A percentile compares a stretch with the other conserved stretches of the same genome.
Conservation (phyloP, 2,329 filamentous ascomycete genomes). For the Epichloe sibirici region DNA sequence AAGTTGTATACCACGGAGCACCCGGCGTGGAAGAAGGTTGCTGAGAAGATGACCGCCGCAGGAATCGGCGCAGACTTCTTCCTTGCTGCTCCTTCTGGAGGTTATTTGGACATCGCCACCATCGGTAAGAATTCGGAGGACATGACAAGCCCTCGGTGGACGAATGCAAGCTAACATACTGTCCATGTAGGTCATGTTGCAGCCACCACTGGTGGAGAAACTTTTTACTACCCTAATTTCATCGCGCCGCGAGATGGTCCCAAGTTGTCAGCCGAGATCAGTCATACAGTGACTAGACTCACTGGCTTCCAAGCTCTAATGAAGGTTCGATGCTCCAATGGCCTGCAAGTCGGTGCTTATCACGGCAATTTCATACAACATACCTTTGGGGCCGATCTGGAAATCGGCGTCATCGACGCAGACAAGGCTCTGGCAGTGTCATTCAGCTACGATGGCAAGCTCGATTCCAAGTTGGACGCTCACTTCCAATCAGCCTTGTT, state of each 20-base stretch:
- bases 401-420: conserved; percentile 83
- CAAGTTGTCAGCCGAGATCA: conserved; percentile 74
- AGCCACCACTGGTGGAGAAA: conserved; percentile 83
- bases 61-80: conserved; percentile 93
- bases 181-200: conserved; percentile 57
- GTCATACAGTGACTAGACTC: conserved; percentile 75
- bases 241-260: conserved; percentile 73
- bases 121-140: conserved; percentile 47
- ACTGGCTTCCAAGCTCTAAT: conserved; percentile 93
- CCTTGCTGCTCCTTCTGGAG: conserved; percentile 77
- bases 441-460: conserved; percentile 91
- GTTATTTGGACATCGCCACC: conserved; percentile 86
- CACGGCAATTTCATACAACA: conserved; percentile 95
- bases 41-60: conserved; percentile 74
- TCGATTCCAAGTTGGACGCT: conserved; percentile 92
- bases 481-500: conserved; percentile 94
- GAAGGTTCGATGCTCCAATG: conserved; percentile 97
- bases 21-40: conserved; percentile 72
- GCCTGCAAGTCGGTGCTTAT: conserved; percentile 84
- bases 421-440: conserved; percentile 88
- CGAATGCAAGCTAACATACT: conserved; percentile 1
- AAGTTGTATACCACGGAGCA: conserved; percentile 88
- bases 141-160: neutral
- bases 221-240: conserved; percentile 98
- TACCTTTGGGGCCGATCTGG: conserved; percentile 85